These are phyloP conservation scores for Xylaria sp. DNA, from an alignment of 2,329 filamentous ascomycete genomes.

Conservation along the genomic window DNA sequence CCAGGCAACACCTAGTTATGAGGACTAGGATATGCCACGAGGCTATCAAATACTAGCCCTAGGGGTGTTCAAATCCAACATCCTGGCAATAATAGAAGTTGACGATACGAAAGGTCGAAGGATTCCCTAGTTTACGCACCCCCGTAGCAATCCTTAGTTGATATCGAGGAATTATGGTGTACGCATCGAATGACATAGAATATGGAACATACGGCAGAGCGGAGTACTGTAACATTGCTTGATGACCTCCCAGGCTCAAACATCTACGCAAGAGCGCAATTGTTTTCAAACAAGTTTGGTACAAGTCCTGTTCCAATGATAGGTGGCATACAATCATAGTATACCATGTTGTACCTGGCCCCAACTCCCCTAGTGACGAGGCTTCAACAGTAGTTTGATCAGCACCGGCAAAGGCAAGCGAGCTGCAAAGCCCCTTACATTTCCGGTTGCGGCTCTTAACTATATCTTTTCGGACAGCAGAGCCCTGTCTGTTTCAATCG, in stretches of 20 bases:
- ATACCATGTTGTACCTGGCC: not conserved
- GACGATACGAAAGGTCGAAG: not conserved
- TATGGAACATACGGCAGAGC: not conserved
- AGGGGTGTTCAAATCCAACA: constrained; percentile 2
- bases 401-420: constrained; percentile 27
- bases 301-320: not conserved
- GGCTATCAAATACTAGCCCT: not conserved
- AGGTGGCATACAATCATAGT: not conserved
- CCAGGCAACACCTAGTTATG: not conserved
- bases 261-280: not conserved
- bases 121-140: not conserved
- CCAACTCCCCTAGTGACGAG: constrained; percentile 22
- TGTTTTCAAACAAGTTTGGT: not conserved
- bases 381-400: constrained; percentile 30
- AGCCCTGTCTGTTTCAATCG: constrained; percentile 10
- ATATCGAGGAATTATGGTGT: not conserved
- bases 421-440: constrained; percentile 34
- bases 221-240: too few species aligned
- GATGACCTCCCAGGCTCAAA: not conserved
- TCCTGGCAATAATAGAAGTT: constrained; percentile 5
- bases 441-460: constrained; percentile 24
- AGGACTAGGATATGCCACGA: not conserved
- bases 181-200: not conserved
- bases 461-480: constrained; percentile 13
- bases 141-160: not conserved